Base-by-base conservation (phyloP, 2,329 filamentous ascomycete species). In the Fusarium euwallaceae region DNA sequence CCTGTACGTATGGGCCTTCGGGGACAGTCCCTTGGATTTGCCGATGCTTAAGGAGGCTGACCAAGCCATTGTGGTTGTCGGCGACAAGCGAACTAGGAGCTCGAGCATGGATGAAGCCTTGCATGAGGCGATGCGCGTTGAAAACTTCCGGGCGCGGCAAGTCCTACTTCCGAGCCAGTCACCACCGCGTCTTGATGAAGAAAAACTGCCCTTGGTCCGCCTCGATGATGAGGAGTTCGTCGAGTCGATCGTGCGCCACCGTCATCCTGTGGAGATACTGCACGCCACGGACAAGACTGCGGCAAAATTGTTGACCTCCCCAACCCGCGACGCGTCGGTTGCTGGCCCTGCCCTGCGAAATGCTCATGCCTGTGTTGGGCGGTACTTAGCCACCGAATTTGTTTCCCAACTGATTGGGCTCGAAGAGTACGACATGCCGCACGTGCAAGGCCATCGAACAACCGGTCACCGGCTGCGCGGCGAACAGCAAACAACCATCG, bases 11-110 rank as follows among this genome's bases (percentile, higher is more conserved):
- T 87, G 83, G 78, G 90, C 88, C 0, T 90, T 92, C 73, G 90
- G 90, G 20, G 90, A 92, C 75, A 90, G 90, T 73, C 84, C 84
- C 0, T 70, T 91, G 9, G 91, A 92, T 73, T 45, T 92, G 27
- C 80, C 82, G 0, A 93, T 93, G 91, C 72, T 92, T 16, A 71
- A 71, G 3, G 73, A 80, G 37, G 90, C 91, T 0, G 80, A 92
- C 72, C 69, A 86, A 66, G 87, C 89, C 0, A 78, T 91, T 43
- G 84, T 92, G 6, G 85, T 92, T 0, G 88, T 90, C 4, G 88
- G 89, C 1, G 80, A 87, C 0, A 78, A 87, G 71, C 8, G 71
- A 0, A 79, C 61, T 0, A 84, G 89, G 62, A 91, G 88, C 78
- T 85, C 83, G 39, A 84, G 80, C 1, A 92, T 92, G 89, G 87